Conservation (phyloP, 768 basidiomycete species). For the Mycena venus region DNA sequence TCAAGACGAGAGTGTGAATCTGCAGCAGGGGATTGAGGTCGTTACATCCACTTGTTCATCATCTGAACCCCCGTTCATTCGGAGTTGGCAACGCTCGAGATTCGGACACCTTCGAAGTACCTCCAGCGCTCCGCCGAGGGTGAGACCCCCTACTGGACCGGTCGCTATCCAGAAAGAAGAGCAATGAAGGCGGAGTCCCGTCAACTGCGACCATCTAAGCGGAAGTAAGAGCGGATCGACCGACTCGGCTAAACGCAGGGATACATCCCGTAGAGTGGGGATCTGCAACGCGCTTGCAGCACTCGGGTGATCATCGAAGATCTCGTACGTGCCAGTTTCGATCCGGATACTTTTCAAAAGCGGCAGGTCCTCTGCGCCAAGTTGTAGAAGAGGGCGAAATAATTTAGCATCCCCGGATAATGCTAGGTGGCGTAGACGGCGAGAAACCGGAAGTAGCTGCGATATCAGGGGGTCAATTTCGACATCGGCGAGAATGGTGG, state of each 20-base stretch:
- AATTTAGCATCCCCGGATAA: neutral
- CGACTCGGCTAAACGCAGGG: neutral
- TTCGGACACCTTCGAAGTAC: too few relatives aligned
- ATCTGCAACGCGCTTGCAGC: neutral
- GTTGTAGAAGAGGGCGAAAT: neutral
- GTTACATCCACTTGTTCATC: too few relatives aligned
- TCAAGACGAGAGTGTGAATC: neutral
- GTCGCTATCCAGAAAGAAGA: neutral
- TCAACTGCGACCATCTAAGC: too few relatives aligned
- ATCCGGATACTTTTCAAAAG: neutral
- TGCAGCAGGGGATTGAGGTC: neutral
- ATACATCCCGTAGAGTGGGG: neutral
- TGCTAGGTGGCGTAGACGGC: neutral
- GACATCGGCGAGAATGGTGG: neutral
- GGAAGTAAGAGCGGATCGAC: neutral
- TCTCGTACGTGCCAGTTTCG: neutral
- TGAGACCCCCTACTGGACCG: neutral
- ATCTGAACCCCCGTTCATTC: neutral
- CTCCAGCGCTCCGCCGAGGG: neutral
- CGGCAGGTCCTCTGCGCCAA: neutral
- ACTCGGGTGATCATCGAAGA: neutral
- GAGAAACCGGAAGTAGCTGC: neutral
- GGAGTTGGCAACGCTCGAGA: neutral
- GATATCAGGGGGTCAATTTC: fast-evolving
- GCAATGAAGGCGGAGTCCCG: neutral